Evolutionary conservation across 2,329 filamentous ascomycete species (phyloP).

Genomic region (Aschersonia sp.): DNA sequence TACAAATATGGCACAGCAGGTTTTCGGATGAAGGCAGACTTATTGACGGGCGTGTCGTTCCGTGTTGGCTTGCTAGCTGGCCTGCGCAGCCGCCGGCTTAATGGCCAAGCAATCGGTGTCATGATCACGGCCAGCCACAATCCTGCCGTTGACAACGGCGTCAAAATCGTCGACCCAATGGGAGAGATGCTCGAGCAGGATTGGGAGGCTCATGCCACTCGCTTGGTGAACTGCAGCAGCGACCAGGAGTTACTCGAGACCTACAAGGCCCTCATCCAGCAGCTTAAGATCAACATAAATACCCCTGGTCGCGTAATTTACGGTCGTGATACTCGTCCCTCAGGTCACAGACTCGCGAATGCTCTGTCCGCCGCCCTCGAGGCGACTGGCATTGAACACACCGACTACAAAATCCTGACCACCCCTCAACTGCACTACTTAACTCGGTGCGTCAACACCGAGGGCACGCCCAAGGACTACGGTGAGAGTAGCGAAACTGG

Average conservation of each 20-base stretch:
- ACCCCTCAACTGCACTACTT: constrained; percentile 98
- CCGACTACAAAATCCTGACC: constrained; percentile 82
- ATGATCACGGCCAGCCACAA: constrained; percentile 96
- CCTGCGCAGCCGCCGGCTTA: constrained; percentile 78
- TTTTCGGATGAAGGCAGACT: constrained; percentile 57
- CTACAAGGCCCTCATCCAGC: constrained; percentile 61
- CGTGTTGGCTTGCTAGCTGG: constrained; percentile 81
- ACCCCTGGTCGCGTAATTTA: constrained; percentile 70
- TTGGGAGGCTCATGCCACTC: constrained; percentile 83
- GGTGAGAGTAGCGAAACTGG: constrained; percentile 79
- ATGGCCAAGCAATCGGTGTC: constrained; percentile 83
- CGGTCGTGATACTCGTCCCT: constrained; percentile 85
- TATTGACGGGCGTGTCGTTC: constrained; percentile 86
- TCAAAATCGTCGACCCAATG: constrained; percentile 94
- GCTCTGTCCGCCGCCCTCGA: constrained; percentile 70
- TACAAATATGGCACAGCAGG: constrained; percentile 56
- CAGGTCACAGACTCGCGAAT: constrained; percentile 67
- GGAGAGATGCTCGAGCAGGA: constrained; percentile 95
- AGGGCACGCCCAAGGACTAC: constrained; percentile 75
- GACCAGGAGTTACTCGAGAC: constrained; percentile 62
- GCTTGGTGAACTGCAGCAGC: constrained; percentile 69
- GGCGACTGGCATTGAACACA: constrained; percentile 58
- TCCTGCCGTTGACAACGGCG: constrained; percentile 76
- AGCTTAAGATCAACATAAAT: constrained; percentile 61
- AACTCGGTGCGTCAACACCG: constrained; percentile 85